A percentile compares a stretch with the other conserved stretches of the same genome.
Conservation (phyloP, 1,139 yeast species). For the Kodamaea anthophila region DNA sequence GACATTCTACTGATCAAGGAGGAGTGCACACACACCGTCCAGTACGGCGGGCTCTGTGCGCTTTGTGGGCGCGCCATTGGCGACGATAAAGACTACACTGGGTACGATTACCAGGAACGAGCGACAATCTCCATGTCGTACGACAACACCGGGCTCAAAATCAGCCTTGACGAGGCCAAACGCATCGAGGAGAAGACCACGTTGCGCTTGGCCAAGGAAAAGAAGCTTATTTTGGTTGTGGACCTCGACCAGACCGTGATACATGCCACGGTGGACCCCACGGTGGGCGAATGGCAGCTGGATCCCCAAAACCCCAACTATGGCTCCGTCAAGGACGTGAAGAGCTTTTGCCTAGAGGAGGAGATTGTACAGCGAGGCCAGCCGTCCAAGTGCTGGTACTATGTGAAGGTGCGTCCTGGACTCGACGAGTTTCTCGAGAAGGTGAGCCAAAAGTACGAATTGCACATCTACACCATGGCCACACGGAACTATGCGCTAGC, state of each 20-base stretch:
- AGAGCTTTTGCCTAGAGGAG: constrained; percentile 71
- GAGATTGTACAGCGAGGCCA: constrained; percentile 50
- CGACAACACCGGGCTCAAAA: constrained; percentile 79
- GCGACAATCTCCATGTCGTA: constrained; percentile 90
- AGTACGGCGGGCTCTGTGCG: constrained; percentile 93
- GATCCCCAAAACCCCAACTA: constrained; percentile 84
- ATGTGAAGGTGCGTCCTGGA: constrained; percentile 90
- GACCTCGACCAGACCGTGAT: constrained; percentile 97
- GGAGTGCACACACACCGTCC: constrained; percentile 92
- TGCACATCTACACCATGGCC: constrained; percentile 99
- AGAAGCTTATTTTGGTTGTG: constrained; percentile 81
- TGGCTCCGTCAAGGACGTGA: constrained; percentile 76
- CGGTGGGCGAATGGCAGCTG: constrained; percentile 92
- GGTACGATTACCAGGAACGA: constrained; percentile 64
- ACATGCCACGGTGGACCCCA: constrained; percentile 97
- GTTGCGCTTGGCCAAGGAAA: constrained; percentile 51
- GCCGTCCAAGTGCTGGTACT: constrained; percentile 71
- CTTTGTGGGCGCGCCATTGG: constrained; percentile 84
- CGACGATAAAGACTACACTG: constrained; percentile 74
- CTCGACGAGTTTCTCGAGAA: constrained; percentile 61
- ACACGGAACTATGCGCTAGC: constrained; percentile 89
- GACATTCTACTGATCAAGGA: constrained; percentile 58
- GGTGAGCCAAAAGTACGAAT: constrained; percentile 64
- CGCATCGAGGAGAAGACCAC: constrained; percentile 70
- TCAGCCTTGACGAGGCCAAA: constrained; percentile 80